Base-by-base conservation (phyloP, 352 stramenopile genomes). In the Globisporangium abappressorium region DNA sequence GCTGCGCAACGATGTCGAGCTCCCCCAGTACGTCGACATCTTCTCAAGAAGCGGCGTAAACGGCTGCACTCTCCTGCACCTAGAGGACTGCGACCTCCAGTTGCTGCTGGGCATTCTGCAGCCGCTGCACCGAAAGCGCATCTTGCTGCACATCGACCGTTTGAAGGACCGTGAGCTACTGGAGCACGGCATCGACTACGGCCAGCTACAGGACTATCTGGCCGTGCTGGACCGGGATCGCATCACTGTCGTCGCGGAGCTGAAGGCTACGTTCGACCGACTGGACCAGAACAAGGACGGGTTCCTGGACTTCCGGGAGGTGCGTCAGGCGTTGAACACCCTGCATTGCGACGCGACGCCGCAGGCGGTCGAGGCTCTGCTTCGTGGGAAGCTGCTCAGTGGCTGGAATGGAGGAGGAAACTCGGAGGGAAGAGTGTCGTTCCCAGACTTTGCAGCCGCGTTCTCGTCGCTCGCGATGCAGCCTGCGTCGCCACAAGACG, bases 131-230 rank as follows among this genome's bases (percentile, higher is more conserved):
- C 84, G 85, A 0, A 75, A 72, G 0, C 80, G 84, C 7, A 18
- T 94, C 3, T 70, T 90, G 7, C 47, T 81, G 9, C 72, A 82
- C 47, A 68, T 94, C 2, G 82, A 94, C 69, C 81, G 84, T 20
- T 62, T 93, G 18, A 74, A 79, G 28, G 83, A 92, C 68, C 70
- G 78, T n/a, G 80, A 89, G 51, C 66, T 90, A 30, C 65, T 92
- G 2, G 71, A 77, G 49, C 76, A 87, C 43, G 83, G 82, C 0
- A 64, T 92, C 18, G 81, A 90, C 71, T 92, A 88, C 60, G 80
- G 73, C 0, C 84, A 94, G 59, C 72, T 94, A 30, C 63, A 89
- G 69, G 84, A 94, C 65, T 93, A 93, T 61, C 62, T 93, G 20
- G 80, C 83, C 0, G 79, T 93, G 18, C 71, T 93, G 11, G 85